Percentiles rank a stretch among this genome's conserved stretches.
phyloP scores from a whole-genome alignment of 129 eudicot genomes.

The Artemisia annua region DNA sequence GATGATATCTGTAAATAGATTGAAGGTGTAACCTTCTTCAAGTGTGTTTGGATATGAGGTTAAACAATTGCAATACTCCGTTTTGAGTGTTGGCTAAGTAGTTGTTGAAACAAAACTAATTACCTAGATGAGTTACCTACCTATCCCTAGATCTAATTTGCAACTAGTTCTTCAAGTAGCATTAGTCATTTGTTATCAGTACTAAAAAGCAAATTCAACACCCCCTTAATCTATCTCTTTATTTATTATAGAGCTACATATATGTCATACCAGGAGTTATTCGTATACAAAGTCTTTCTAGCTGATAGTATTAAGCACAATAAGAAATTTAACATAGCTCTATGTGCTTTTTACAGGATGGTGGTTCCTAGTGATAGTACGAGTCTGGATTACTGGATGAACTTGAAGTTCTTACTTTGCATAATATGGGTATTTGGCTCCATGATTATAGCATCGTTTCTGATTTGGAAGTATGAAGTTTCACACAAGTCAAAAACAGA shows the following conservation, averaged over 20 bases:
- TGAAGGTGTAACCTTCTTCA: too few relatives aligned
- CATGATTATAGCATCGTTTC: conserved; percentile 40
- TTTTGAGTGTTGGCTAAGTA: not conserved
- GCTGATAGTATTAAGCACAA: conserved; percentile 8
- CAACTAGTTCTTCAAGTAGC: not conserved
- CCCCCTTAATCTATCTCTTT: not conserved
- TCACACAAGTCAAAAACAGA: conserved; percentile 38
- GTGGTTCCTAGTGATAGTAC: conserved; percentile 55
- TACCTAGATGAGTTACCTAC: not conserved
- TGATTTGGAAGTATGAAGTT: conserved; percentile 65
- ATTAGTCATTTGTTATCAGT: conserved; percentile 13
- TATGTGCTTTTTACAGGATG: conserved; percentile 49
- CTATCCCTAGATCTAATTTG: conserved; percentile 1
- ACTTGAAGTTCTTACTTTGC: conserved; percentile 76
- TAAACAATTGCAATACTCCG: not conserved
- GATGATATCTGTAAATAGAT: too few relatives aligned
- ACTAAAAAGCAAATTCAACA: not conserved
- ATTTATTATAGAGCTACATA: conserved; percentile 9
- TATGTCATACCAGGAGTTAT: not conserved
- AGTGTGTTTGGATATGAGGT: too few relatives aligned
- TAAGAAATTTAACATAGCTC: conserved; percentile 18
- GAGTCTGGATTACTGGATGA: conserved; percentile 81
- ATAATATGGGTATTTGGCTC: conserved; percentile 54
- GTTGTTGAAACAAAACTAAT: conserved; percentile 4
- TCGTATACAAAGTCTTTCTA: not conserved